Conservation (phyloP, 257 asterid genomes). For the Voacanga thouarsii region DNA sequence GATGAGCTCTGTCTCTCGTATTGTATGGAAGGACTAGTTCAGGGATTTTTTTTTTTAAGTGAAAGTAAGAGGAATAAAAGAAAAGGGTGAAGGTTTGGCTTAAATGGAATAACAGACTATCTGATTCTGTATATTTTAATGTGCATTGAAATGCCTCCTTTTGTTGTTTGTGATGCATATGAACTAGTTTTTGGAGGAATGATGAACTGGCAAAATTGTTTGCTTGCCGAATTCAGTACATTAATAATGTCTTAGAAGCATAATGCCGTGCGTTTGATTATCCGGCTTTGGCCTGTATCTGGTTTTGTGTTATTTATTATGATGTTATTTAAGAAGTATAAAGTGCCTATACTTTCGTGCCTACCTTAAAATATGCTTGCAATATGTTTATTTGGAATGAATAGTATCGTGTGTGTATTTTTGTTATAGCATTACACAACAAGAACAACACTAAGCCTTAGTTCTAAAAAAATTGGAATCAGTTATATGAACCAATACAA, state of each 20-base stretch:
- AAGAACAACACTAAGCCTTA: no score
- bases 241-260: no score
- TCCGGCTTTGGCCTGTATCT: neutral
- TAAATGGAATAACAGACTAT: neutral
- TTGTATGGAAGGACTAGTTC: neutral
- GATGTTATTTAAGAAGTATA: neutral
- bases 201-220: neutral
- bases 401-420: neutral
- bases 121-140: neutral
- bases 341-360: neutral
- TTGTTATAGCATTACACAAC: no score
- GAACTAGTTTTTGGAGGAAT: neutral
- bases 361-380: neutral
- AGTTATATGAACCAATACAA: no score
- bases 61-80: neutral
- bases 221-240: neutral
- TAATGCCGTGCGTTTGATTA: no score
- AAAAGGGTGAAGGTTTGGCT: neutral
- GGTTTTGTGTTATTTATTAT: neutral
- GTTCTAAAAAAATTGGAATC: no score
- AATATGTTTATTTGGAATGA: neutral
- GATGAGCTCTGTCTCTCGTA: neutral
- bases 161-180: neutral
- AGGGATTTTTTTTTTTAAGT: neutral
- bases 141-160: neutral